These are phyloP conservation scores for Vitis labrusca DNA, from an alignment of 164 flowering plant genomes.

Conservation along the genomic window DNA sequence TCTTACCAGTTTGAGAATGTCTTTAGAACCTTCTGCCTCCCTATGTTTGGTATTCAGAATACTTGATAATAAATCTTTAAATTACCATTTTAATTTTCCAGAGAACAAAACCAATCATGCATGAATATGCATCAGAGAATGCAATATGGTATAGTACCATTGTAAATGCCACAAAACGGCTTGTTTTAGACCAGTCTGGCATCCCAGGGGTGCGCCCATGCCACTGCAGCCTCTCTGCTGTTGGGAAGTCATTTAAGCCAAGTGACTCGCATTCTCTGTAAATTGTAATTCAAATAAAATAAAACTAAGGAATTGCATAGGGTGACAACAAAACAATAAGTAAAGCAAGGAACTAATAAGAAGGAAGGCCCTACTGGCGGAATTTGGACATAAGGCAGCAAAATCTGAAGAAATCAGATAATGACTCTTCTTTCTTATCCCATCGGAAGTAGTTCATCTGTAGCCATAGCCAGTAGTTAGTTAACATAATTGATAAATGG, in stretches of 20 bases:
- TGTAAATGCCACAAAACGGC: conserved; percentile 87
- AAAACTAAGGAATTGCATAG: background rate
- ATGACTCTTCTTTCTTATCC: conserved; percentile 83
- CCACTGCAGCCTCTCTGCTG: conserved; percentile 86
- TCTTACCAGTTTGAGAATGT: too few species aligned
- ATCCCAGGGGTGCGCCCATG: conserved; percentile 71
- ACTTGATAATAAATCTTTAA: too few species aligned
- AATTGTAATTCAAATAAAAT: background rate
- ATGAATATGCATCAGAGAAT: background rate
- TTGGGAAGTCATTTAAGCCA: conserved; percentile 78
- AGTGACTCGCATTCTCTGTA: conserved; percentile 90
- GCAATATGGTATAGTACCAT: conserved; percentile 46
- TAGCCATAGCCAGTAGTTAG: conserved; percentile 10
- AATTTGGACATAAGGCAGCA: conserved; percentile 77
- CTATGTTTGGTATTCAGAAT: too few species aligned
- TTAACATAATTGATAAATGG: background rate
- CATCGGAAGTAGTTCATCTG: conserved; percentile 92
- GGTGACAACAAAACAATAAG: background rate
- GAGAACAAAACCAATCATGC: background rate
- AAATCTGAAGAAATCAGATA: conserved; percentile 81
- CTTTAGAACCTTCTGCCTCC: too few species aligned
- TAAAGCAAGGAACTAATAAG: conserved; percentile 4
- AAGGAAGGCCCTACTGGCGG: conserved; percentile 50
- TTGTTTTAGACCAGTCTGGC: conserved; percentile 88
- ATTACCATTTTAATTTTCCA: background rate